Base-by-base conservation (phyloP, 192 early-diverging fungal genomes). In the Jimgerdemannia lactiflua region DNA sequence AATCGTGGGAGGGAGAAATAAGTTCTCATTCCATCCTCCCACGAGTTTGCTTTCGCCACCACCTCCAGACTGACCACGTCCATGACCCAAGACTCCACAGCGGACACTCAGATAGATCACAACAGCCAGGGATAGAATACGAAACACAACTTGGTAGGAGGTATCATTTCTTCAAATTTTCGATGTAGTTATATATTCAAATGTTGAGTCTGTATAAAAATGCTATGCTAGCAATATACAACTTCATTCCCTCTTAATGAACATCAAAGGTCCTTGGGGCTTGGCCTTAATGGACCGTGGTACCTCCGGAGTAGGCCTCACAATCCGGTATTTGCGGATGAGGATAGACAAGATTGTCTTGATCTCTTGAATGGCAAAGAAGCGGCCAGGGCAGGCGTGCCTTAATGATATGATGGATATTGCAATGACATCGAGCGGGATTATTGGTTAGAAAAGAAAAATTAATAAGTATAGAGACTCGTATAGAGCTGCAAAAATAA, bases 301-400 rank as follows among this genome's bases (percentile, higher is more conserved):
- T 2, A 2, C 6, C 49, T 0, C 0, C 14, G 8, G 49, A 14
- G 0, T 59, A 6, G 43, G 43, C 41, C 74, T 19, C 3, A 41
- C 40, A 2, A 80, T 20, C 20, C 72, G 72, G 74, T 83, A 86
- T 65, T 74, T 80, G 17, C 78, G 72, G 3, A 86, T 73, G 0
- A 86, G 39, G 39, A 83, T 9, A 0, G 76, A 39, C 4, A 75
- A 54, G 14, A 83, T 67, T 3, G 78, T 80, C 73, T 82, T 81
- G 43, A 86, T 74, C 20, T 86, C 82, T 41, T 83, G 85, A 44
- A 86, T 76, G 29, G 85, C 85, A 72, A 86, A 75, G 44, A 80
- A 80, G 2, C 85, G 85, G n/a, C 85, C 85, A 42, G 85, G 85
- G 64, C 85, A 86, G n/a, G 82, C 80, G 69, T 80, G 80, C 69